Conservation (phyloP, 331 rosid genomes). For the Quercus phellos region DNA sequence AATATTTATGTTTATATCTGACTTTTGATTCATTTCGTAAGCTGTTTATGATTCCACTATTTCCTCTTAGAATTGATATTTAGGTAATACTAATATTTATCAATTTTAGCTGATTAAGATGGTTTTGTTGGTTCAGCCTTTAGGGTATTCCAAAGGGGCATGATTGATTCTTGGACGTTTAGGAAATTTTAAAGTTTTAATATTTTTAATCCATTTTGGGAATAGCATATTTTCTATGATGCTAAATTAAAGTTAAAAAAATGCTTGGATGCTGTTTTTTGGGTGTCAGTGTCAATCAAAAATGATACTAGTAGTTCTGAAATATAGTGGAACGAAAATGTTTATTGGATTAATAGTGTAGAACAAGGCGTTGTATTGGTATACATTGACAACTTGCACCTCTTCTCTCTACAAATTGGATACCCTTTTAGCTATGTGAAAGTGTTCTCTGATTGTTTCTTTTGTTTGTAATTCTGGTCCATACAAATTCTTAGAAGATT, state of each 20-base stretch:
- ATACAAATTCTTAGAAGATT: neutral
- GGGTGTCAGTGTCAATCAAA: neutral
- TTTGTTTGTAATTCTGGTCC: neutral
- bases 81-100: neutral
- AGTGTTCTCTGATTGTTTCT: neutral
- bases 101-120: neutral
- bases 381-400: neutral
- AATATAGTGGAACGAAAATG: no score
- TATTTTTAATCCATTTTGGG: constrained; percentile 16
- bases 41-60: neutral
- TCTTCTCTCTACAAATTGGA: neutral
- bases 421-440: neutral
- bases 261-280: neutral
- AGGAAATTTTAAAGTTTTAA: neutral
- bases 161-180: constrained; percentile 12
- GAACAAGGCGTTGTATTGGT: neutral
- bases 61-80: neutral
- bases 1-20: neutral
- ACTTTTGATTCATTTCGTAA: constrained; percentile 12
- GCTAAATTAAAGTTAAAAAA: neutral
- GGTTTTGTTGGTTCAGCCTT: neutral
- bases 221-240: constrained; percentile 17
- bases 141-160: neutral
- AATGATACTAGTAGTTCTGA: no score
- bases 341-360: neutral